A percentile compares a stretch with the other conserved stretches of the same genome.
phyloP scores from a whole-genome alignment of 108 stramenopile genomes.

The Nitzschia sp. region DNA sequence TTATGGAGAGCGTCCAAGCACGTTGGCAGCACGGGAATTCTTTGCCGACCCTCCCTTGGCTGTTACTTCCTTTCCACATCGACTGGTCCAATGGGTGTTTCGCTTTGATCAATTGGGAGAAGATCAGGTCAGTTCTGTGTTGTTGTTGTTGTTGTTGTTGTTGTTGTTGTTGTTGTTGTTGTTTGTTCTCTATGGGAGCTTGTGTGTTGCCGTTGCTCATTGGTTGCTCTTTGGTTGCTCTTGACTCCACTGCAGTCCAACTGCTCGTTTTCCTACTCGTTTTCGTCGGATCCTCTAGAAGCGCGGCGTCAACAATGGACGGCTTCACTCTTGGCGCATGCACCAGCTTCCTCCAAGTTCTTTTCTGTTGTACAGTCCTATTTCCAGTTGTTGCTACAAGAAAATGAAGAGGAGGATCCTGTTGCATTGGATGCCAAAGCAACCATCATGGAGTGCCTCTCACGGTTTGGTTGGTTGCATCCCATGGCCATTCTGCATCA shows the following conservation, averaged over 20 bases:
- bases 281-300: slow-evolving; percentile 47
- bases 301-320: slow-evolving; percentile 52
- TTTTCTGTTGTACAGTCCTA: slow-evolving; percentile 41
- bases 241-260: not conserved
- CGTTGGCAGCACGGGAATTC: slow-evolving; percentile 44
- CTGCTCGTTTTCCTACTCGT: slow-evolving; percentile 12
- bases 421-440: slow-evolving; percentile 9
- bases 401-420: slow-evolving; percentile 35
- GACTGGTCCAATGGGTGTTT: not conserved
- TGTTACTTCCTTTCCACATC: not conserved
- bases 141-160: too few relatives aligned
- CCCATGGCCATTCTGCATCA: slow-evolving; percentile 38
- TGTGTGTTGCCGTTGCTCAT: not conserved
- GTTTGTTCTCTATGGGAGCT: too few relatives aligned
- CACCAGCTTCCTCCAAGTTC: slow-evolving; percentile 35
- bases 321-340: slow-evolving; percentile 53
- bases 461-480: slow-evolving; percentile 57
- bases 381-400: slow-evolving; percentile 44
- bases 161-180: not conserved
- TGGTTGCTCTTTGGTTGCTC: slow-evolving; percentile 8
- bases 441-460: slow-evolving; percentile 30
- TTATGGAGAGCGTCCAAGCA: slow-evolving; percentile 26
- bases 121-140: too few relatives aligned
- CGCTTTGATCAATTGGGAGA: too few relatives aligned
- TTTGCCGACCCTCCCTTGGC: not conserved